Percentiles rank a stretch among this genome's conserved stretches.
phyloP scores from a whole-genome alignment of 805 yeast species.

The Teunomyces tritomae region DNA sequence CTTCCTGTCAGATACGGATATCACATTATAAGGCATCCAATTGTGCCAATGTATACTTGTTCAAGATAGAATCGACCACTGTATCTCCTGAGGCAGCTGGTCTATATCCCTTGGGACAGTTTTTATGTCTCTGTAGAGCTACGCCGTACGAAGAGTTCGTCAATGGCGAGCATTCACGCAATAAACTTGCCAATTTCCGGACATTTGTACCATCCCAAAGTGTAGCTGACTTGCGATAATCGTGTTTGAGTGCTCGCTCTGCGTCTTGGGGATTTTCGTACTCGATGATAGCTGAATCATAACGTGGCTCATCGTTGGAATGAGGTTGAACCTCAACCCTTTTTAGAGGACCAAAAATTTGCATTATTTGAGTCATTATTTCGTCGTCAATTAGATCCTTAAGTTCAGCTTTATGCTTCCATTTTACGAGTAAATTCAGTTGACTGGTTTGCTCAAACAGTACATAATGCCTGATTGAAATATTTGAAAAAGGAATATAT shows the following conservation, averaged over 20 bases:
- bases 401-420: conserved; percentile 45
- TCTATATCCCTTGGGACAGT: not conserved
- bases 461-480: conserved; percentile 10
- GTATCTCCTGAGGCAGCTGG: not conserved
- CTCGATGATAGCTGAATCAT: conserved; percentile 38
- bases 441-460: conserved; percentile 3
- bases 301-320: conserved; percentile 17
- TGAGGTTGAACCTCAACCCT: conserved; percentile 6
- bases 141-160: not conserved
- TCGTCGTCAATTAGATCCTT: conserved; percentile 28
- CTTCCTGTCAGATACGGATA: conserved; percentile 5
- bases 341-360: conserved; percentile 42
- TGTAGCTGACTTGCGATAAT: conserved; percentile 39
- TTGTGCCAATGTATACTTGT: conserved; percentile 1
- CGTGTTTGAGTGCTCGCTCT: conserved; percentile 36
- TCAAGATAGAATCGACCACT: conserved; percentile 4
- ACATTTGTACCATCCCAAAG: conserved; percentile 48
- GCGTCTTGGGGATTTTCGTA: conserved; percentile 27
- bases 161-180: conserved; percentile 30
- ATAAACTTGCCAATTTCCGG: conserved; percentile 45
- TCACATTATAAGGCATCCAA: conserved; percentile 2
- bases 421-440: conserved; percentile 31
- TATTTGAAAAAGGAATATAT: conserved; percentile 19
- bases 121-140: not conserved
- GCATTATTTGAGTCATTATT: conserved; percentile 39